Evolutionary conservation across 2,329 filamentous ascomycete genomes (phyloP).

Genomic region (Septoria linicola): DNA sequence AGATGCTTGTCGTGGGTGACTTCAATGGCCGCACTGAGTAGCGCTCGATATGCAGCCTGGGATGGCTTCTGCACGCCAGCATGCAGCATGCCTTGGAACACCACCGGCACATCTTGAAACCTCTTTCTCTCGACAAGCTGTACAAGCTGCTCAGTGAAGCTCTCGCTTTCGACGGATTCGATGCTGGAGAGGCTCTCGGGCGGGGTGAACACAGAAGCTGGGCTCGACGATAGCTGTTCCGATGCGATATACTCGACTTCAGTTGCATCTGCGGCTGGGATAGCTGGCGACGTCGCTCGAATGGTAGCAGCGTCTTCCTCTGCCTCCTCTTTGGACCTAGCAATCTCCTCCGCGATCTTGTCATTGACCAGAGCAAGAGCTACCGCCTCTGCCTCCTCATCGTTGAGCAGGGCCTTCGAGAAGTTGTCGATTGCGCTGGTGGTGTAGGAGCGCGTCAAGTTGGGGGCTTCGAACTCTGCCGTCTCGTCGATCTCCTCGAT

Average conservation of each 20-base stretch:
- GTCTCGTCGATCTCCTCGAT: slow-evolving; percentile 42
- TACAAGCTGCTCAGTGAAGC: slow-evolving; percentile 75
- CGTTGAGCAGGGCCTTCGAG: slow-evolving; percentile 52
- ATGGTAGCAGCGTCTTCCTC: slow-evolving; percentile 36
- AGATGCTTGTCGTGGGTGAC: slow-evolving; percentile 76
- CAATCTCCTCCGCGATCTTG: slow-evolving; percentile 75
- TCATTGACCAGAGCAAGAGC: slow-evolving; percentile 81
- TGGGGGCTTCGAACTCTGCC: slow-evolving; percentile 30
- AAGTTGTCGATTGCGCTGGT: slow-evolving; percentile 61
- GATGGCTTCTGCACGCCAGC: slow-evolving; percentile 77
- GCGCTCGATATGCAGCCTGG: slow-evolving; percentile 84
- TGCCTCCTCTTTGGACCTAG: slow-evolving; percentile 55
- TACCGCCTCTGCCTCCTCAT: slow-evolving; percentile 49
- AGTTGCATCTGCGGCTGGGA: slow-evolving; percentile 15
- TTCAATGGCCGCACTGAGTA: slow-evolving; percentile 80
- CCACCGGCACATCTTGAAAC: slow-evolving; percentile 82
- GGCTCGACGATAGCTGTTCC: slow-evolving; percentile 26
- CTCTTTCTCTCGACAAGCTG: slow-evolving; percentile 69
- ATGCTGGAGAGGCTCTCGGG: slow-evolving; percentile 46
- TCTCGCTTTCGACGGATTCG: slow-evolving; percentile 61
- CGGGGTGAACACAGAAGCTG: slow-evolving; percentile 31
- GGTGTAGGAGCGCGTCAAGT: slow-evolving; percentile 52
- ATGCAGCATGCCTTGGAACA: slow-evolving; percentile 87
- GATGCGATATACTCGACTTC: slow-evolving; percentile 26
- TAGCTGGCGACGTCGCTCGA: slow-evolving; percentile 24